Base-by-base conservation (phyloP, 2,329 filamentous ascomycete genomes). In the Monosporascus sp. region DNA sequence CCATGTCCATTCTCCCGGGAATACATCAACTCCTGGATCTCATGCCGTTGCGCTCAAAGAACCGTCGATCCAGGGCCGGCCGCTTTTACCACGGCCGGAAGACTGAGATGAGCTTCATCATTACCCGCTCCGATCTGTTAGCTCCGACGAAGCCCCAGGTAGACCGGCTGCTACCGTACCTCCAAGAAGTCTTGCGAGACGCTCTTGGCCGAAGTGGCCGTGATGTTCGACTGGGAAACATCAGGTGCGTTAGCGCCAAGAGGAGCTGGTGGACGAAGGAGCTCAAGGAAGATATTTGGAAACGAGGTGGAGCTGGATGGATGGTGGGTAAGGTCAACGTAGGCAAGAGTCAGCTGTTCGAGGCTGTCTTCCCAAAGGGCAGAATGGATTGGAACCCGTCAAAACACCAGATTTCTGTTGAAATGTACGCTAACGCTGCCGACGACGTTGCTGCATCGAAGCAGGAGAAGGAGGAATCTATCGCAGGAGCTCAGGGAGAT, bases 271-370 rank as follows among this genome's bases (percentile, higher is more conserved):
- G 93, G 90, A 96, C 92, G 0, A 88, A 82, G 60, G 78, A 88
- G 49, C 74, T 99, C 52, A 96, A 90, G 69, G 86, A 96, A 61
- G 87, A 92, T 48, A 91, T 99, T 47, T 92, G 85, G 80, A 74
- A 85, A 44, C 82, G 89, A 48, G 91, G 91, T 4, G 93, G 93
- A 5, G 94, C 86, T 17, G 87, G 89, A 17, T 99, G 94, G 93
- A 86, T 99, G 78, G 88, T 99, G 3, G 94, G 94, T n/a, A 97
- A 96, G 70, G 91, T 91, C 58, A 99, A 99, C 66, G 95, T 97
- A 2, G 95, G 94, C 24, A 99, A 99, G 72, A 97, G 93, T 63
- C 87, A 88, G 65, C 80, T 99, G 2, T 96, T 97, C 56, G 86
- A 94, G 61, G 82, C 85, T 5, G 84, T 97, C 7, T 96, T 92